Conservation (phyloP, 1,139 yeast species). For the Saccharomycopsis hybrid region DNA sequence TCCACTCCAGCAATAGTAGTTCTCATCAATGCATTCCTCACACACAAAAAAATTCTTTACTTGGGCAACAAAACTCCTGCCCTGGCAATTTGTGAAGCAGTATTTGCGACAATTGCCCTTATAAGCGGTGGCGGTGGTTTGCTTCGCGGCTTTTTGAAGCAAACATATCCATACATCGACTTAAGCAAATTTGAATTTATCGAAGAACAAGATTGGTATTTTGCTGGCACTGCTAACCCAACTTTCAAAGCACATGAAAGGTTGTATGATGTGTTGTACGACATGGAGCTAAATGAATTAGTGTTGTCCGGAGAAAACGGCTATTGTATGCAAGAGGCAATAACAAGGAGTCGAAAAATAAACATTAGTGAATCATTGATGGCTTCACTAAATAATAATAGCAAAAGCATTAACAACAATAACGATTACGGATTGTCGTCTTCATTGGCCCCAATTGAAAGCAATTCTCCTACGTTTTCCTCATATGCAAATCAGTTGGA, state of each 20-base stretch:
- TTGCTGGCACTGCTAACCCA: conserved; percentile 66
- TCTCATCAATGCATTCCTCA: conserved; percentile 49
- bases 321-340: neutral
- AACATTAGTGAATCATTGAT: neutral
- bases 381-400: too few relatives aligned
- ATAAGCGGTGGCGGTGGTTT: conserved; percentile 59
- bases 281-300: conserved; percentile 35
- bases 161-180: conserved; percentile 56
- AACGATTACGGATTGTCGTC: neutral
- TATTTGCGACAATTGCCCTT: conserved; percentile 46
- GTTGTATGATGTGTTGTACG: conserved; percentile 57
- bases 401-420: too few relatives aligned
- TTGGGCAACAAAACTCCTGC: conserved; percentile 52
- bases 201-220: conserved; percentile 45
- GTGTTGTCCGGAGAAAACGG: conserved; percentile 20
- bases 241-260: conserved; percentile 52
- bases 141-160: conserved; percentile 41
- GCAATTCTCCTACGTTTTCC: neutral
- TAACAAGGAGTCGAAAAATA: neutral
- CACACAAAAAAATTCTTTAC: conserved; percentile 50
- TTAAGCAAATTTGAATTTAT: conserved; percentile 53
- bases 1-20: conserved; percentile 54
- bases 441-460: neutral
- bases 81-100: conserved; percentile 48
- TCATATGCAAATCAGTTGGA: neutral